These are phyloP conservation scores for Heterobasidion irregulare DNA, from an alignment of 1,284 basidiomycete genomes.

Conservation along the genomic window DNA sequence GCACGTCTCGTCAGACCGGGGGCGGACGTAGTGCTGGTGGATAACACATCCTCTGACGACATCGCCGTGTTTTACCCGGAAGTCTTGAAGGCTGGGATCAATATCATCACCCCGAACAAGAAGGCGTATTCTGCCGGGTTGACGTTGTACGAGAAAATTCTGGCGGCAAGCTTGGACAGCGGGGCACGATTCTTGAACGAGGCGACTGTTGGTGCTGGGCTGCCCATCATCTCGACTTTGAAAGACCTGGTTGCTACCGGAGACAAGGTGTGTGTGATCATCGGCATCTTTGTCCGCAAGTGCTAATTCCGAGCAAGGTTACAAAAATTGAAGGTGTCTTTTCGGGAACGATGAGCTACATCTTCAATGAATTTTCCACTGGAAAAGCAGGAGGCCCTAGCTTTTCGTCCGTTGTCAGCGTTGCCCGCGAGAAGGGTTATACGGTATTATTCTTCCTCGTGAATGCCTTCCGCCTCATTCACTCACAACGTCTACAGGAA, in stretches of 20 bases:
- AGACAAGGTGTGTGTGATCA: conserved; percentile 58
- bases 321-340: conserved; percentile 82
- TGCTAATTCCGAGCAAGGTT: conserved; percentile 34
- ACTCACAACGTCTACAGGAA: conserved; percentile 46
- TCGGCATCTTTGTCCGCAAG: background rate
- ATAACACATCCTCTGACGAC: conserved; percentile 87
- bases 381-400: conserved; percentile 47
- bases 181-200: conserved; percentile 81
- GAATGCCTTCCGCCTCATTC: background rate
- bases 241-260: conserved; percentile 90
- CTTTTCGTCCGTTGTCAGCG: conserved; percentile 86
- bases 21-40: conserved; percentile 75
- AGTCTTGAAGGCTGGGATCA: conserved; percentile 75
- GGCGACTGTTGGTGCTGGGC: conserved; percentile 90
- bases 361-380: conserved; percentile 95
- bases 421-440: conserved; percentile 90
- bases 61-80: conserved; percentile 82
- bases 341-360: conserved; percentile 96
- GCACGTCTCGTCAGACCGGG: conserved; percentile 32
- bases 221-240: conserved; percentile 89
- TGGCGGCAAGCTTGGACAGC: conserved; percentile 42
- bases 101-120: conserved; percentile 96
- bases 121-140: conserved; percentile 87
- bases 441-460: conserved; percentile 49
- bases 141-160: conserved; percentile 66